Evolutionary conservation across 2,329 filamentous ascomycete species (phyloP).

Genomic region (Simplicillium sp.): DNA sequence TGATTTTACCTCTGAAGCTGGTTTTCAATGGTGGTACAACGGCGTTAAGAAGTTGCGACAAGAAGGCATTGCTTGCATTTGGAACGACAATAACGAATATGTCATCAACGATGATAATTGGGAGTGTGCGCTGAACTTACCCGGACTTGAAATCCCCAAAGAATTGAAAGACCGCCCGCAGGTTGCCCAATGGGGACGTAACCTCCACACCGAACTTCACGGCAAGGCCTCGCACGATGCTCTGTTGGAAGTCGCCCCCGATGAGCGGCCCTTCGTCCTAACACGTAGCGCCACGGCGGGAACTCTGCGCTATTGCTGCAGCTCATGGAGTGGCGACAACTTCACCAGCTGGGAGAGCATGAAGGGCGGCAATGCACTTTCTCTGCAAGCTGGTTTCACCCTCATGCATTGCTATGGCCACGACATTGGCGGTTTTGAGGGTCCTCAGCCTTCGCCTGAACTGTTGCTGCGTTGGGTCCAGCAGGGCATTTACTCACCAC

Average conservation of each 20-base stretch:
- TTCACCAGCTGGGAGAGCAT: constrained; percentile 65
- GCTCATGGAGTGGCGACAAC: constrained; percentile 68
- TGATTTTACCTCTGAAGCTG: constrained; percentile 60
- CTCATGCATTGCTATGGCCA: constrained; percentile 63
- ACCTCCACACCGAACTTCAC: constrained; percentile 61
- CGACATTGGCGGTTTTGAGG: constrained; percentile 69
- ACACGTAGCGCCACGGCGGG: constrained; percentile 63
- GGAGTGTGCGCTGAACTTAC: constrained; percentile 45
- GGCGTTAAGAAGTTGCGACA: constrained; percentile 53
- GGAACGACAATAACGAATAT: constrained; percentile 76
- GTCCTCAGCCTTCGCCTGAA: constrained; percentile 61
- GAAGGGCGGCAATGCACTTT: constrained; percentile 61
- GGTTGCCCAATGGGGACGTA: constrained; percentile 61
- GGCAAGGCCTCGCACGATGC: constrained; percentile 63
- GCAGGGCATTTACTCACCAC: constrained; percentile 57
- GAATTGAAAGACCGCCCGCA: constrained; percentile 30
- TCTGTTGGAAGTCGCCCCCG: constrained; percentile 46
- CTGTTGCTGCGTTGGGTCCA: constrained; percentile 66
- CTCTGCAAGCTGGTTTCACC: constrained; percentile 58
- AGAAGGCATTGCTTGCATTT: constrained; percentile 62
- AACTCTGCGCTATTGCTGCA: constrained; percentile 60
- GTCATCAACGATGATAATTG: constrained; percentile 56
- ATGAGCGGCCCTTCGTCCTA: constrained; percentile 55
- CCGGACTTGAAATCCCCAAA: constrained; percentile 23
- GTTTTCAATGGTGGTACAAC: constrained; percentile 63